These are phyloP conservation scores for Tulasnella sp. DNA, from an alignment of 768 basidiomycete genomes.

Conservation along the genomic window DNA sequence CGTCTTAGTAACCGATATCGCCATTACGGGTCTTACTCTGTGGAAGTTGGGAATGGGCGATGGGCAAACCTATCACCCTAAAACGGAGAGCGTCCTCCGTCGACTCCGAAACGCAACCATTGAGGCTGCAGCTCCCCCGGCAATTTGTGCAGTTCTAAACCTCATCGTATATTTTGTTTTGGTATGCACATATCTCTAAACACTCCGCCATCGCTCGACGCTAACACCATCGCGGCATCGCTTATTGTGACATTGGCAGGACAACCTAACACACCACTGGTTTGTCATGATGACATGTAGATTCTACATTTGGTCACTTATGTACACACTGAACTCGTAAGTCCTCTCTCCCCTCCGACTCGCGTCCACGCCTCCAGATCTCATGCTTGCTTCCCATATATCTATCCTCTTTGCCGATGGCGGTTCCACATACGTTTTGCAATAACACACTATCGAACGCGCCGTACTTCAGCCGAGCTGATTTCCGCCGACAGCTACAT, in stretches of 20 bases:
- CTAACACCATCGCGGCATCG: neutral
- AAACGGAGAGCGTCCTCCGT: neutral
- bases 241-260: no score
- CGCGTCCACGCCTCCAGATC: neutral
- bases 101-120: neutral
- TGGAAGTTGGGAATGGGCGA: neutral
- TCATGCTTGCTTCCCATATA: neutral
- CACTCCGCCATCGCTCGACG: no score
- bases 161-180: neutral
- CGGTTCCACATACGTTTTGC: no score
- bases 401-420: neutral
- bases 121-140: constrained; percentile 14
- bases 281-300: neutral
- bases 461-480: neutral
- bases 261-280: neutral
- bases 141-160: neutral
- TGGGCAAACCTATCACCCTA: neutral
- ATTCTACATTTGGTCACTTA: constrained; percentile 1
- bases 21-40: neutral
- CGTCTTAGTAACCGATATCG: neutral
- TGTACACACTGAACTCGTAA: constrained; percentile 18
- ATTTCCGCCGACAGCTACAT: neutral
- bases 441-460: neutral
- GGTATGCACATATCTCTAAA: neutral
- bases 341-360: neutral